Evolutionary conservation across 805 yeast genomes (phyloP).

Genomic region (Lipomyces kockii): DNA sequence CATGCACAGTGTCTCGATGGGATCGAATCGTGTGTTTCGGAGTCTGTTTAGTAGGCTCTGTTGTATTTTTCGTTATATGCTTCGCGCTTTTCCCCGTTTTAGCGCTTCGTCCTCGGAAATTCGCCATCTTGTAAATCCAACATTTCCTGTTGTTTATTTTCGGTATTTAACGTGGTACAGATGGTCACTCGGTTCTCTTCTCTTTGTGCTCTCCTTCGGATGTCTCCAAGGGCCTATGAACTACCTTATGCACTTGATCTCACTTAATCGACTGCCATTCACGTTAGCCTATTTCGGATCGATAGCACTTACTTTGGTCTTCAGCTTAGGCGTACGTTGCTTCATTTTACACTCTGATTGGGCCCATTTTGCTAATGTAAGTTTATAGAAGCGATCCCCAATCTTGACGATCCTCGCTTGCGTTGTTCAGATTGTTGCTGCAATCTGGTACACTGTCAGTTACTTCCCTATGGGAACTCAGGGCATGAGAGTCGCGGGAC

Average conservation of each 20-base stretch:
- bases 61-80: slow-evolving; percentile 81
- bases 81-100: slow-evolving; percentile 85
- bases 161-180: slow-evolving; percentile 4
- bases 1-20: slow-evolving; percentile 57
- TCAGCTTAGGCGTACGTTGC: slow-evolving; percentile 58
- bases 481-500: slow-evolving; percentile 38
- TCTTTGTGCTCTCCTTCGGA: slow-evolving; percentile 89
- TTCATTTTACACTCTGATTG: background rate
- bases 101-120: slow-evolving; percentile 87
- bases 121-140: slow-evolving; percentile 55
- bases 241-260: slow-evolving; percentile 72
- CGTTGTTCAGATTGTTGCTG: slow-evolving; percentile 77
- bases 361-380: background rate
- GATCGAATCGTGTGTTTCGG: slow-evolving; percentile 81
- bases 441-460: slow-evolving; percentile 86
- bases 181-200: slow-evolving; percentile 89
- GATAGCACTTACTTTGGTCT: slow-evolving; percentile 75
- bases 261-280: slow-evolving; percentile 78
- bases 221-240: slow-evolving; percentile 90
- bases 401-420: slow-evolving; percentile 77
- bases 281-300: slow-evolving; percentile 80
- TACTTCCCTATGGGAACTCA: slow-evolving; percentile 88
- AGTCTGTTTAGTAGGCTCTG: slow-evolving; percentile 74
- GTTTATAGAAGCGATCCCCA: slow-evolving; percentile 60
- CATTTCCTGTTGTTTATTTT: slow-evolving; percentile 44